Evolutionary conservation across 805 yeast species (phyloP), one percentile per base, ranked within the genome.

Genomic region (Barnettozyma sucrosica): DNA sequence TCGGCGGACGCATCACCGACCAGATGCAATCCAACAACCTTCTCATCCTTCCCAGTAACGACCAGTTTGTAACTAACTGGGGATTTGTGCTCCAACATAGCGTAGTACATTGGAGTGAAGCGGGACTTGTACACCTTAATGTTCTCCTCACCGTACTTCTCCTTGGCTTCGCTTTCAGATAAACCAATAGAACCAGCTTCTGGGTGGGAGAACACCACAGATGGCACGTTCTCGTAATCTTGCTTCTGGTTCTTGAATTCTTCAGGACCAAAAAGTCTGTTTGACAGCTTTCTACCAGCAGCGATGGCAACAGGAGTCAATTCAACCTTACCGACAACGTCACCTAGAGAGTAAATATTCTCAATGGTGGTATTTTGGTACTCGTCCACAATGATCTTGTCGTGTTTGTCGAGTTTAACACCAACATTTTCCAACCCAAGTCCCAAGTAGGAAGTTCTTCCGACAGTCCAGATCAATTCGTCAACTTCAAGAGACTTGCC

Each of bases 241-340:
- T 87, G 88, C 64, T 90, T 89, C 65, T 83, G 86, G 41, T 79
- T 66, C 53, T 78, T 79, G 71, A 76, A 88, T 48, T 69, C 65
- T 52, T 76, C 80, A 47, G 90, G 84, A 20, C 97, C 97, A 64
- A 92, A 93, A 51, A 93, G 70, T 65, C 99, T 80, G 72, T 92
- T 90, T 25, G 97, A 80, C 56, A 93, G 76, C 66, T 81, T 87
- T 69, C 99, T 83, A 51, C 99, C 99, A 9, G 99, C 90, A 33
- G 99, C 97, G 70, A 93, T 93, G 34, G 99, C 99, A 39, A 89
- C 97, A 8, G 99, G 99, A 3, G 99, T 93, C 59, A 93, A 77
- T 72, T 93, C 98, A 40, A 87, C 85, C 26, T 85, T 81, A 52
- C 97, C 97, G 39, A 87, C 85, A 51, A 92, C 95, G 66, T 93